phyloP scores from a whole-genome alignment of 805 yeast genomes.

The Yamadazyma sp. region DNA sequence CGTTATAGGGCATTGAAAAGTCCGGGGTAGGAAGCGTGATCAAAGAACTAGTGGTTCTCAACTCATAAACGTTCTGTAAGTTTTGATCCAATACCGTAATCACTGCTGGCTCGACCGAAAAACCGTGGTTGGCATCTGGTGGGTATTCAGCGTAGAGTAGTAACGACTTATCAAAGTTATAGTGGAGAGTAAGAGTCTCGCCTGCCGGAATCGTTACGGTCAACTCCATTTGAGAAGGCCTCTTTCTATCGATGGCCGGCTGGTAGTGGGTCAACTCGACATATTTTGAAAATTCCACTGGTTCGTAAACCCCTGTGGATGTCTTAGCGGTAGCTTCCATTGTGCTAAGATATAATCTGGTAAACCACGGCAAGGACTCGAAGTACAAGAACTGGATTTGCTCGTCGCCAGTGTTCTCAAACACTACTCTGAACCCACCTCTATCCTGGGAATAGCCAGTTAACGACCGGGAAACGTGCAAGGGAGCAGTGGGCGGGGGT shows the following conservation, averaged over 20 bases:
- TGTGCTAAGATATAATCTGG: conserved; percentile 78
- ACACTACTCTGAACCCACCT: conserved; percentile 82
- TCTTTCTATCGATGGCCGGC: conserved; percentile 76
- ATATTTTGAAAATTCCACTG: conserved; percentile 22
- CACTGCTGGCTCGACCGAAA: conserved; percentile 89
- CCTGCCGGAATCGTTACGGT: conserved; percentile 62
- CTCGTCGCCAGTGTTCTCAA: conserved; percentile 61
- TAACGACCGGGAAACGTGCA: conserved; percentile 76
- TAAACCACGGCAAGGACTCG: conserved; percentile 91
- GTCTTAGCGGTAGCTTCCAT: conserved; percentile 40
- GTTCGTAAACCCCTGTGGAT: conserved; percentile 17
- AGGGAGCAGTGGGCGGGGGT: conserved; percentile 49
- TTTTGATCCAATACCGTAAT: conserved; percentile 49
- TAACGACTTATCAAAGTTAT: conserved; percentile 84
- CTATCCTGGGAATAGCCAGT: conserved; percentile 90
- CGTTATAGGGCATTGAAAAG: conserved; percentile 98
- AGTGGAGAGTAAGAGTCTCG: conserved; percentile 59
- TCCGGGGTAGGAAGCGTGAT: conserved; percentile 94
- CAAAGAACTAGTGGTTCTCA: conserved; percentile 84
- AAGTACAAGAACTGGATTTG: conserved; percentile 58
- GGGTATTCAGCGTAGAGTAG: conserved; percentile 89
- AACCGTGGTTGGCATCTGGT: conserved; percentile 99
- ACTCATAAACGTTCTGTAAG: conserved; percentile 38
- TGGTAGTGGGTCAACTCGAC: conserved; percentile 58
- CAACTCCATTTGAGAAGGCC: conserved; percentile 84